Evolutionary conservation across 345 rosid genomes (phyloP).

Genomic region (Bretschneidera sinensis): DNA sequence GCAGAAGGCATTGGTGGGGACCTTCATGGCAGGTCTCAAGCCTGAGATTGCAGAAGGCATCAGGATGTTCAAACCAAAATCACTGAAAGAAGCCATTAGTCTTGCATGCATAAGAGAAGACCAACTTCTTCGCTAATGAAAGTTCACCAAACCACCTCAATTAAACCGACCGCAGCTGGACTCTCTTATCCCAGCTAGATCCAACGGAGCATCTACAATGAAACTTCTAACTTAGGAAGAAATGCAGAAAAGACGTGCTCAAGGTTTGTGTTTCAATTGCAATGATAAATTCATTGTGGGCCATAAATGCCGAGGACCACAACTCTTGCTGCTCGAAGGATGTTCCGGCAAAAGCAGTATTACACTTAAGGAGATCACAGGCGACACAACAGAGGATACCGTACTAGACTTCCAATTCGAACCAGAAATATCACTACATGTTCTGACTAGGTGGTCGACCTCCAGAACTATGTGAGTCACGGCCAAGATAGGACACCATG

Average conservation of each 20-base stretch:
- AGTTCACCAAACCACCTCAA: background rate
- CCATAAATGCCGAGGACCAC: background rate
- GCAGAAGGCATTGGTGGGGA: too few relatives aligned
- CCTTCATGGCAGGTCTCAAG: too few relatives aligned
- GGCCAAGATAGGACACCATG: background rate
- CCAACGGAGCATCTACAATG: background rate
- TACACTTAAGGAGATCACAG: too few relatives aligned
- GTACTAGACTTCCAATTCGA: background rate
- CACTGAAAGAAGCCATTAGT: too few relatives aligned
- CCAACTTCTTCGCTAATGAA: too few relatives aligned
- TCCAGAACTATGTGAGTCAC: background rate
- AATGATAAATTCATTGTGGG: background rate
- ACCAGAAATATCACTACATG: background rate
- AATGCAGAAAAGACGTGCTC: too few relatives aligned
- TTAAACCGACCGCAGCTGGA: background rate
- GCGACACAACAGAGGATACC: too few relatives aligned
- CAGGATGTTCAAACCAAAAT: too few relatives aligned
- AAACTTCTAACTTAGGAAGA: too few relatives aligned
- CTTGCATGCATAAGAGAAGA: too few relatives aligned
- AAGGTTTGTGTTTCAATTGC: conserved; percentile 2
- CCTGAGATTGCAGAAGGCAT: too few relatives aligned
- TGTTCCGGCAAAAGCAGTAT: too few relatives aligned
- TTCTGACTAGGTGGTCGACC: background rate
- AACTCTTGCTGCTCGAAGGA: background rate
- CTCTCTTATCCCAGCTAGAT: background rate